Conservation (phyloP, 1,284 basidiomycete genomes). For the Papiliotrema nemorosa region DNA sequence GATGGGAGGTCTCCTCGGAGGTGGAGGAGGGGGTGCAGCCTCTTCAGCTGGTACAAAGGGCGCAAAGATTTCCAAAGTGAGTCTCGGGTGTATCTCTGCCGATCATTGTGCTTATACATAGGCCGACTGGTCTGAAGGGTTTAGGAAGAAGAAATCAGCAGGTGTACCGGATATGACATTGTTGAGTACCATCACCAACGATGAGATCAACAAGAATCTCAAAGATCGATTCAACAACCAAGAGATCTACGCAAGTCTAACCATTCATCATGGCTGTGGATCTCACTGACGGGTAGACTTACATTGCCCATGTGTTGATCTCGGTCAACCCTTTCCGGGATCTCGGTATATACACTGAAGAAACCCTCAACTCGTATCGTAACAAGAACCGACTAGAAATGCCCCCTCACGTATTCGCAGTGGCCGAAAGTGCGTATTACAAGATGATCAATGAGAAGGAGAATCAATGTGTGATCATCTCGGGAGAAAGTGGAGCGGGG, state of each 20-base stretch:
- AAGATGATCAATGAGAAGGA: slow-evolving; percentile 99
- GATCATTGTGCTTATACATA: slow-evolving; percentile 49
- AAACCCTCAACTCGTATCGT: slow-evolving; percentile 78
- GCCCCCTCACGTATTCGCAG: slow-evolving; percentile 95
- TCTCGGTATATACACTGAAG: slow-evolving; percentile 94
- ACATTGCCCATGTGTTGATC: slow-evolving; percentile 95
- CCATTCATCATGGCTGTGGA: not conserved
- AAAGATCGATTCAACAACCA: slow-evolving; percentile 92
- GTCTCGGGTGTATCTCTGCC: not conserved
- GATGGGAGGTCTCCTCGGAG: slow-evolving; percentile 61
- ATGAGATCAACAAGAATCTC: slow-evolving; percentile 96
- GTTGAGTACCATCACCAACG: slow-evolving; percentile 94
- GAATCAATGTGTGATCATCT: slow-evolving; percentile 99
- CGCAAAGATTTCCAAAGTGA: slow-evolving; percentile 18
- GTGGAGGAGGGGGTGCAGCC: slow-evolving; percentile 24
- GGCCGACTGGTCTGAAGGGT: slow-evolving; percentile 98
- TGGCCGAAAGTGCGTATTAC: slow-evolving; percentile 96
- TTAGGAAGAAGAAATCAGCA: slow-evolving; percentile 97
- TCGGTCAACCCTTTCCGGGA: slow-evolving; percentile 98
- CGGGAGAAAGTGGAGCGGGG: slow-evolving; percentile 95
- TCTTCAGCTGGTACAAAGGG: slow-evolving; percentile 6
- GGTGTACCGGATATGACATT: slow-evolving; percentile 99
- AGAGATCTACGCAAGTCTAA: slow-evolving; percentile 74
- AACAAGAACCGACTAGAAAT: slow-evolving; percentile 99
- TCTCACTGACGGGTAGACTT: slow-evolving; percentile 58